Conservation (phyloP, 2,329 filamentous ascomycete genomes). For the Ophiostoma sp. region DNA sequence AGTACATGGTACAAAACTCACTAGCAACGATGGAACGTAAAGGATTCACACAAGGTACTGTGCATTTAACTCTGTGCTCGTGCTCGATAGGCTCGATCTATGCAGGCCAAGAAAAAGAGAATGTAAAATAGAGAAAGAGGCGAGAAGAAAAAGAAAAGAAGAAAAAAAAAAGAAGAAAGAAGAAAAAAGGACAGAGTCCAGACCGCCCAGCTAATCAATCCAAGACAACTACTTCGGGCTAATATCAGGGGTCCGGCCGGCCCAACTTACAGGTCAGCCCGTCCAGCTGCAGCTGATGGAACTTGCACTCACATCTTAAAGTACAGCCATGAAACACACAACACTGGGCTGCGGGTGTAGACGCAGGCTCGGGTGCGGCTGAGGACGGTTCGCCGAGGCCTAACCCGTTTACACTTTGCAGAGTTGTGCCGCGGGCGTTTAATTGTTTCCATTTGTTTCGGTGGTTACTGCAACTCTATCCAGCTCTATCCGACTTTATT, state of each 20-base stretch:
- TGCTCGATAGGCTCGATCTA: too few relatives aligned
- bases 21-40: neutral
- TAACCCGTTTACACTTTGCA: neutral
- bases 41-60: conserved; percentile 3
- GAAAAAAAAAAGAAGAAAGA: neutral
- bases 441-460: neutral
- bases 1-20: neutral
- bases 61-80: neutral
- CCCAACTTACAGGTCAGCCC: neutral
- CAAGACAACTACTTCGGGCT: neutral
- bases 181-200: neutral
- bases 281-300: neutral
- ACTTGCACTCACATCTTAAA: neutral
- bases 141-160: neutral
- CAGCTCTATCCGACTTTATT: neutral
- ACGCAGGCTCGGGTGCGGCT: neutral
- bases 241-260: neutral
- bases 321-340: neutral
- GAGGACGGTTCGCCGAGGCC: neutral
- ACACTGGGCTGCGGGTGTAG: neutral
- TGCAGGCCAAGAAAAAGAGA: neutral
- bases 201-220: neutral
- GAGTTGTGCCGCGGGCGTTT: neutral
- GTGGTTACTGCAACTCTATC: neutral
- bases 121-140: neutral